Conservation (phyloP, 2,329 filamentous ascomycete species). For the Aureobasidium mangrovei region DNA sequence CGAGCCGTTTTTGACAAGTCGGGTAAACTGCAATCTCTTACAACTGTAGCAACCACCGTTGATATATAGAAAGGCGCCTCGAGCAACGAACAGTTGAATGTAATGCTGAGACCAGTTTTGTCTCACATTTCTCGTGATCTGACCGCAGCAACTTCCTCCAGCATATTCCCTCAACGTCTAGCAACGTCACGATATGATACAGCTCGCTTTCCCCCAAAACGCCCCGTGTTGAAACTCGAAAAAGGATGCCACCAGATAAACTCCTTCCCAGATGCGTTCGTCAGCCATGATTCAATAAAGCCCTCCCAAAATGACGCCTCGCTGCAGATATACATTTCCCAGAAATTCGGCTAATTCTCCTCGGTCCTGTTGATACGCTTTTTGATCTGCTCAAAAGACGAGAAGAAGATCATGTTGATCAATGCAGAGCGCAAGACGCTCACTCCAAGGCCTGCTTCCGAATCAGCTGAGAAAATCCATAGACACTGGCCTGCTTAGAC, state of each 20-base stretch:
- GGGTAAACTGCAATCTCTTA: neutral
- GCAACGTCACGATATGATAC: neutral
- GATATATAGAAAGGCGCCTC: neutral
- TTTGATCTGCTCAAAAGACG: conserved; percentile 76
- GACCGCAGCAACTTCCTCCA: too few species aligned
- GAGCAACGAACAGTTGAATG: conserved; percentile 2
- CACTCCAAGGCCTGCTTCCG: conserved; percentile 51
- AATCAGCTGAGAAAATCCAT: neutral
- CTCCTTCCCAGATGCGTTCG: conserved; percentile 12
- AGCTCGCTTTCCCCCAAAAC: conserved; percentile 1
- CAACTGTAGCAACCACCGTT: conserved; percentile 9
- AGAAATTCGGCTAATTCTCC: conserved; percentile 10
- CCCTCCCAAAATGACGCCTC: conserved; percentile 6
- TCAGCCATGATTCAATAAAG: conserved; percentile 7
- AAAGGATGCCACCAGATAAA: neutral
- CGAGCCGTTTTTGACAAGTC: conserved; percentile 1
- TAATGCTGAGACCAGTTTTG: neutral
- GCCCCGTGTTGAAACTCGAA: neutral
- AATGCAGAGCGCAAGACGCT: conserved; percentile 75
- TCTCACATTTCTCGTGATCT: neutral
- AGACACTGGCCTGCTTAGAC: conserved; percentile 3
- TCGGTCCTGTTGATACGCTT: conserved; percentile 37
- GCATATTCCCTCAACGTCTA: neutral
- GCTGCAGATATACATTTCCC: conserved; percentile 13
- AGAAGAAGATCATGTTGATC: conserved; percentile 86